A percentile compares a stretch with the other conserved stretches of the same genome.
These are phyloP conservation scores for Candida nitratophila DNA, from an alignment of 805 yeast species.

Conservation along the genomic window DNA sequence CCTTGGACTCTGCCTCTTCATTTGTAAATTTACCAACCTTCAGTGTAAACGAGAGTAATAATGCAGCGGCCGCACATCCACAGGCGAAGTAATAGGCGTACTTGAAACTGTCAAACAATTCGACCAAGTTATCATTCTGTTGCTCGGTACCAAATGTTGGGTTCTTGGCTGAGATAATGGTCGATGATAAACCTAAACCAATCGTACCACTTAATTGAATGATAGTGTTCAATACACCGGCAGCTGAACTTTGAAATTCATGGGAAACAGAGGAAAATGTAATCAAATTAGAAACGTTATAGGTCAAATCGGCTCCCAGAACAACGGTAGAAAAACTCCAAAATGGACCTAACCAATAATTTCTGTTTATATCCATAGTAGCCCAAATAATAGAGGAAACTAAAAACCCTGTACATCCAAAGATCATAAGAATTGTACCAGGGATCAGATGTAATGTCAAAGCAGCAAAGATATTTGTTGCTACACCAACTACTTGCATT, in stretches of 20 bases:
- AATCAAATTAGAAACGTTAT: constrained; percentile 33
- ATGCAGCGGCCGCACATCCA: constrained; percentile 22
- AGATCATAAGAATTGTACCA: constrained; percentile 25
- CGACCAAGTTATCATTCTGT: constrained; percentile 8
- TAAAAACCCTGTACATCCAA: constrained; percentile 22
- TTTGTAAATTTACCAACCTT: constrained; percentile 16
- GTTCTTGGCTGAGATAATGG: constrained; percentile 24
- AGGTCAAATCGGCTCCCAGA: constrained; percentile 35
- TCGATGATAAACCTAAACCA: constrained; percentile 30
- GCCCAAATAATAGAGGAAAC: constrained; percentile 30
- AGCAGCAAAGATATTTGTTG: constrained; percentile 33
- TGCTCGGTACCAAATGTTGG: constrained; percentile 17
- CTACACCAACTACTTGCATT: constrained; percentile 28
- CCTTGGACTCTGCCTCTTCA: background rate
- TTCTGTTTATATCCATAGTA: constrained; percentile 19
- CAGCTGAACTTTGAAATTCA: constrained; percentile 30
- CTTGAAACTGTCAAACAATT: constrained; percentile 21
- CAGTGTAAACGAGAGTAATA: constrained; percentile 21
- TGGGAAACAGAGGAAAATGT: constrained; percentile 27
- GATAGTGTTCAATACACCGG: constrained; percentile 33
- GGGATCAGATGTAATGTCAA: constrained; percentile 30
- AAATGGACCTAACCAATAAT: constrained; percentile 36
- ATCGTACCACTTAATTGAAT: constrained; percentile 28
- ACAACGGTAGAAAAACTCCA: constrained; percentile 27
- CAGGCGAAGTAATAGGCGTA: constrained; percentile 29